Evolutionary conservation across 495 filamentous ascomycete genomes (phyloP).

Genomic region (Podospora australis): DNA sequence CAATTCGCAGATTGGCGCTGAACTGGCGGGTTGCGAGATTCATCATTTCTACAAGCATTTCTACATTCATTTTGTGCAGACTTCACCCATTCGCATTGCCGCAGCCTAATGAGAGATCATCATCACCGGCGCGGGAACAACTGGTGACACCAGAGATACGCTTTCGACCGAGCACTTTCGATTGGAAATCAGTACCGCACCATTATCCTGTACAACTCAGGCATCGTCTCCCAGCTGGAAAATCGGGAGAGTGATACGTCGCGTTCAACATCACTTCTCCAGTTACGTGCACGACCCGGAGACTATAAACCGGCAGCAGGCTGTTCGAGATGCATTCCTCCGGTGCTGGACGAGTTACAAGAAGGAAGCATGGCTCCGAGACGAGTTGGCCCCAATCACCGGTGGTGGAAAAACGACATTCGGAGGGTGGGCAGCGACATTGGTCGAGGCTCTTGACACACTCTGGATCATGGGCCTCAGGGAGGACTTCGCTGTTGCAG

Average conservation of each 20-base stretch:
- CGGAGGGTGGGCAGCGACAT: slow-evolving; percentile 78
- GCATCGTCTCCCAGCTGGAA: slow-evolving; percentile 28
- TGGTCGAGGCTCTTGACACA: slow-evolving; percentile 80
- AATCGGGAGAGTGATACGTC: slow-evolving; percentile 27
- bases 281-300: slow-evolving; percentile 23
- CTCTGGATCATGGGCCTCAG: slow-evolving; percentile 87
- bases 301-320: slow-evolving; percentile 16
- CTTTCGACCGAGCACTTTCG: slow-evolving; percentile 26
- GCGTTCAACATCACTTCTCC: slow-evolving; percentile 34
- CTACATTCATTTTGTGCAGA: no score
- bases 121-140: no score
- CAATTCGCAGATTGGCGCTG: no score
- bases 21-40: no score
- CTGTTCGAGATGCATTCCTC: slow-evolving; percentile 57
- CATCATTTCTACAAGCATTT: no score
- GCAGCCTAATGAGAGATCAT: no score
- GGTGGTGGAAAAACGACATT: slow-evolving; percentile 56
- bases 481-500: slow-evolving; percentile 70
- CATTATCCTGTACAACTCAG: slow-evolving; percentile 27
- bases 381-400: slow-evolving; percentile 63
- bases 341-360: slow-evolving; percentile 73
- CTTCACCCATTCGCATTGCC: no score
- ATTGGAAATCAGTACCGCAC: slow-evolving; percentile 34
- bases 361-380: slow-evolving; percentile 64
- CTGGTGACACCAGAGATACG: no score